Evolutionary conservation across 768 basidiomycete species (phyloP).

Genomic region (Auriscalpium orientale): DNA sequence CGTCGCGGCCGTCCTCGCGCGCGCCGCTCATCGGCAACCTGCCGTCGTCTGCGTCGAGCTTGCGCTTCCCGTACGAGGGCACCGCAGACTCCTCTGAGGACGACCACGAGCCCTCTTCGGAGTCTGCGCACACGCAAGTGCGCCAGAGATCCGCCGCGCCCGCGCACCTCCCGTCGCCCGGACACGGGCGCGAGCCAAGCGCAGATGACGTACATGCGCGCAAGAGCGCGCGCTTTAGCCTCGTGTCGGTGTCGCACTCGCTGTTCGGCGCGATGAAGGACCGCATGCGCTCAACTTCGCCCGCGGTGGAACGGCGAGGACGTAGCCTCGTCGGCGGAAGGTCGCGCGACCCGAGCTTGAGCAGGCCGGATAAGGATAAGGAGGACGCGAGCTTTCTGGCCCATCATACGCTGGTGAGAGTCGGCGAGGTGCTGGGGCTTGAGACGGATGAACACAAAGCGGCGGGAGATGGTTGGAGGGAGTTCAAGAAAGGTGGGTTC

Average conservation of each 20-base stretch:
- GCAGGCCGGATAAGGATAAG: constrained; percentile 1
- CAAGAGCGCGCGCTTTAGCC: constrained; percentile 6
- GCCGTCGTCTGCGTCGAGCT: not conserved
- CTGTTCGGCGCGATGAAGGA: constrained; percentile 8
- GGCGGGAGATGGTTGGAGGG: constrained; percentile 60
- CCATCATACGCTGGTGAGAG: constrained; percentile 26
- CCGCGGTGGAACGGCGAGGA: not conserved
- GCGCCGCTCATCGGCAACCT: not conserved
- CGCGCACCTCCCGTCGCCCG: not conserved
- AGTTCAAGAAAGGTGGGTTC: constrained; percentile 74
- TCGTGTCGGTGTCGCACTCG: constrained; percentile 7
- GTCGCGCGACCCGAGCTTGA: not conserved
- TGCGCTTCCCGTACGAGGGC: not conserved
- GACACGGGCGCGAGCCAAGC: constrained; percentile 4
- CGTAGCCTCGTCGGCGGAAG: not conserved
- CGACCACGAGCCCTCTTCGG: not conserved
- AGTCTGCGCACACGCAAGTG: not conserved
- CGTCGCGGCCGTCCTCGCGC: not conserved
- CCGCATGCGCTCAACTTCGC: constrained; percentile 8
- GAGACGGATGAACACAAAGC: constrained; percentile 35
- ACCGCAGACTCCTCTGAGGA: not conserved
- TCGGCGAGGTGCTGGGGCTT: constrained; percentile 34
- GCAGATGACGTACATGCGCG: constrained; percentile 2
- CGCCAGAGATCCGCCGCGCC: not conserved
- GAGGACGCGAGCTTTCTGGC: constrained; percentile 24